These are phyloP conservation scores for Rhinocladiella similis DNA, from an alignment of 2,329 filamentous ascomycete genomes.

Conservation along the genomic window DNA sequence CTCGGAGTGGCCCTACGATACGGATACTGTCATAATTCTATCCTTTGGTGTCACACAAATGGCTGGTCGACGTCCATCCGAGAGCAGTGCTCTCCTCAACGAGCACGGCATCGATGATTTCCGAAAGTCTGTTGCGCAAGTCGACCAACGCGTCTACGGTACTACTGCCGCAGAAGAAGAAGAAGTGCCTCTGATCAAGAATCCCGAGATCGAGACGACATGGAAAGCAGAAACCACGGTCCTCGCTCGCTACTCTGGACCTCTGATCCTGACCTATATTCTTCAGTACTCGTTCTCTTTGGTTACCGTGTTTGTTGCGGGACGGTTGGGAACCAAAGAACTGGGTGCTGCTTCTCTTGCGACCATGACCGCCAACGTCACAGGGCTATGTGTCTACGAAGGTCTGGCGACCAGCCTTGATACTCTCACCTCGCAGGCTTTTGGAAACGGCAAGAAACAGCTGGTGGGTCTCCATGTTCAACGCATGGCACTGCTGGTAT, in stretches of 20 bases:
- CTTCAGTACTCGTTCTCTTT: conserved; percentile 58
- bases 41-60: conserved; percentile 5
- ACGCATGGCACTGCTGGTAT: conserved; percentile 70
- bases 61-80: conserved; percentile 23
- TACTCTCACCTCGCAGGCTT: conserved; percentile 82
- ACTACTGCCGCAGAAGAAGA: conserved; percentile 12
- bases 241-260: conserved; percentile 26
- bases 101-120: conserved; percentile 25
- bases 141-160: conserved; percentile 20
- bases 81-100: conserved; percentile 25
- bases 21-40: too few relatives aligned
- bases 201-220: conserved; percentile 20
- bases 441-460: conserved; percentile 77
- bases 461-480: conserved; percentile 76
- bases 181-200: conserved; percentile 12
- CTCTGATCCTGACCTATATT: conserved; percentile 30
- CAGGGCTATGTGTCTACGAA: conserved; percentile 69
- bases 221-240: conserved; percentile 27
- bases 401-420: conserved; percentile 81
- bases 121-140: conserved; percentile 18
- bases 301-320: conserved; percentile 68
- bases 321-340: conserved; percentile 64
- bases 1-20: too few relatives aligned
- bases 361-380: conserved; percentile 71
- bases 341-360: conserved; percentile 61